Evolutionary conservation across 2,329 filamentous ascomycete species (phyloP).

Genomic region (Acrodontium crateriforme): DNA sequence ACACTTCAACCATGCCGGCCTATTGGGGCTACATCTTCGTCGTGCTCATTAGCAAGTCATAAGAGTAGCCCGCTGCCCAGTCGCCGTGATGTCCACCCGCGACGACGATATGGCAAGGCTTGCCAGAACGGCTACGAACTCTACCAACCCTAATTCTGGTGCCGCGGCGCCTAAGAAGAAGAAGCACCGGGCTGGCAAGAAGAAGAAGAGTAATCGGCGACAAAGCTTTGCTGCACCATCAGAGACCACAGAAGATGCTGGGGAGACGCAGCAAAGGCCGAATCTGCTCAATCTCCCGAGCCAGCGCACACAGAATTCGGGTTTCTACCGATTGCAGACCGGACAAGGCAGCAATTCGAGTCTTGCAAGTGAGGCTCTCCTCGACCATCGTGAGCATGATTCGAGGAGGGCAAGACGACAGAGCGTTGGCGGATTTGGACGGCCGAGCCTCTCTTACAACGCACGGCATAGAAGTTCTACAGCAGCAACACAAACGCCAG

Average conservation of each 20-base stretch:
- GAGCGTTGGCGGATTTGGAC: conserved; percentile 19
- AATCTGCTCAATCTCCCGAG: conserved; percentile 25
- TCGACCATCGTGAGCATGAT: conserved; percentile 59
- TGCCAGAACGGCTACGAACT: neutral
- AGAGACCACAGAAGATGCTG: conserved; percentile 40
- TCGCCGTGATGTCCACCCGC: neutral
- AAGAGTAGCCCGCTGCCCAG: too few species aligned
- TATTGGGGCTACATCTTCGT: neutral
- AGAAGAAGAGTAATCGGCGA: conserved; percentile 26
- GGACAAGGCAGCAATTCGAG: conserved; percentile 66
- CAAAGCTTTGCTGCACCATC: conserved; percentile 64
- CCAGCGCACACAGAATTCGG: conserved; percentile 27
- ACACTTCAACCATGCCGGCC: neutral
- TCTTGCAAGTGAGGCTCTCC: conserved; percentile 71
- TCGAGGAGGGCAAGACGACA: conserved; percentile 28
- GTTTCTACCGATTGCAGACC: conserved; percentile 40
- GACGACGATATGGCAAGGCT: neutral
- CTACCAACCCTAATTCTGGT: neutral
- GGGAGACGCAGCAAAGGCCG: conserved; percentile 35
- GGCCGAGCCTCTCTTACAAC: conserved; percentile 14
- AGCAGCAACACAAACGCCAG: conserved; percentile 3
- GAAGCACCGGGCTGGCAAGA: conserved; percentile 4
- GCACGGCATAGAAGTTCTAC: conserved; percentile 9
- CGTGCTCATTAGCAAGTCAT: too few species aligned
- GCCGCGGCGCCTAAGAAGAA: conserved; percentile 3